Conservation (phyloP, 2,329 filamentous ascomycete species). For the Raffaelea ambrosiae region DNA sequence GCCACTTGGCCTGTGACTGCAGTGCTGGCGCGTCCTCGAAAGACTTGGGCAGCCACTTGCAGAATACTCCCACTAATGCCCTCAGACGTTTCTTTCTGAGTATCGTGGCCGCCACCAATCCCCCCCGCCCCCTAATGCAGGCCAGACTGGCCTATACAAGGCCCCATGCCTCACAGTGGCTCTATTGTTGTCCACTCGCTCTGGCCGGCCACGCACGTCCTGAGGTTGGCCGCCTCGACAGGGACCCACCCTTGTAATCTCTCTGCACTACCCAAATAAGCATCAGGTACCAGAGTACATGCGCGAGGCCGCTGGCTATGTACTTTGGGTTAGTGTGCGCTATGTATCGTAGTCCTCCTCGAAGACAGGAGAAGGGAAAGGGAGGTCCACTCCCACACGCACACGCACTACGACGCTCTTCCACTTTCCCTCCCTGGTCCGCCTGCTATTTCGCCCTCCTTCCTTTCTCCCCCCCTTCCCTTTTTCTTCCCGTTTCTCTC, state of each 20-base stretch:
- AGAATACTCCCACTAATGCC: too few relatives aligned
- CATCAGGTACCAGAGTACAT: too few relatives aligned
- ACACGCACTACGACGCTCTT: background rate
- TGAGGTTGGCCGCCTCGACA: background rate
- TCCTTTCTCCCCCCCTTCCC: background rate
- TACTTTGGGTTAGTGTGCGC: too few relatives aligned
- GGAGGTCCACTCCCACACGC: background rate
- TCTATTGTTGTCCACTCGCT: background rate
- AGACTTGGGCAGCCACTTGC: too few relatives aligned
- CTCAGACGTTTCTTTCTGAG: too few relatives aligned
- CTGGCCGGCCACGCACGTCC: background rate
- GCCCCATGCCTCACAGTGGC: background rate
- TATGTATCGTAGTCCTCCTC: too few relatives aligned
- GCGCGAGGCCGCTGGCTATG: too few relatives aligned
- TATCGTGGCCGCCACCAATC: too few relatives aligned
- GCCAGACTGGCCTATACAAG: background rate
- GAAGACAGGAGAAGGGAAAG: too few relatives aligned
- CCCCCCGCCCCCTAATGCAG: too few relatives aligned
- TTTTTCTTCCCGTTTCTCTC: background rate
- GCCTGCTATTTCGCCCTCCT: background rate
- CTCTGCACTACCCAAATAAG: slow-evolving; percentile 2
- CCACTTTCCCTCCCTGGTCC: background rate
- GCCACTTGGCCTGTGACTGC: too few relatives aligned
- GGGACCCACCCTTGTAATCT: slow-evolving; percentile 11
- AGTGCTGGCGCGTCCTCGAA: too few relatives aligned